phyloP scores from a whole-genome alignment of 805 yeast genomes.

The Pichia cephalocereana region DNA sequence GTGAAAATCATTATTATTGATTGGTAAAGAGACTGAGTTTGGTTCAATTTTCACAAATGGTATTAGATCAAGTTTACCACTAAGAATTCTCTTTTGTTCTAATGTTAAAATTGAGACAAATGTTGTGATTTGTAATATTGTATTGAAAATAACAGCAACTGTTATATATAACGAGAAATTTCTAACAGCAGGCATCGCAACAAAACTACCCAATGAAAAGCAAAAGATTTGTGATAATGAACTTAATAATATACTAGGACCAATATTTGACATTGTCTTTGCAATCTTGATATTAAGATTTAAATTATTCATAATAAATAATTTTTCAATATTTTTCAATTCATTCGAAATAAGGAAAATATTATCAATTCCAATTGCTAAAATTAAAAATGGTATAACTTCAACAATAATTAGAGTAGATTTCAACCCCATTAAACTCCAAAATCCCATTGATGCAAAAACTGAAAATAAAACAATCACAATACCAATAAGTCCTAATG shows the following conservation, averaged over 20 bases:
- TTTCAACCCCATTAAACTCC: constrained; percentile 66
- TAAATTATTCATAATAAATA: constrained; percentile 26
- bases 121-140: constrained; percentile 69
- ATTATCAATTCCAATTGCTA: constrained; percentile 94
- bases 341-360: constrained; percentile 83
- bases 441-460: constrained; percentile 71
- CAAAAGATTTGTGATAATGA: constrained; percentile 72
- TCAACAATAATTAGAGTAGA: constrained; percentile 92
- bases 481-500: constrained; percentile 79
- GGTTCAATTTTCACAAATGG: constrained; percentile 37
- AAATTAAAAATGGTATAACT: constrained; percentile 85
- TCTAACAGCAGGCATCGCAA: constrained; percentile 92
- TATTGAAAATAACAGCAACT: constrained; percentile 71
- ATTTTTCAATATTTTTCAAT: constrained; percentile 43
- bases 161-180: constrained; percentile 91
- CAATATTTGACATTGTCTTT: constrained; percentile 59
- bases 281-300: constrained; percentile 52
- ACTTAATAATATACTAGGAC: constrained; percentile 79
- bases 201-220: constrained; percentile 68
- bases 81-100: constrained; percentile 55
- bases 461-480: constrained; percentile 75
- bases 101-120: constrained; percentile 65
- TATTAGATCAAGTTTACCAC: constrained; percentile 48
- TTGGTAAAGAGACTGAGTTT: constrained; percentile 10
- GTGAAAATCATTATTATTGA: background rate